Percentiles rank a stretch among this genome's conserved stretches.
phyloP scores from a whole-genome alignment of 2,329 filamentous ascomycete species.

The Aspergillus latus region DNA sequence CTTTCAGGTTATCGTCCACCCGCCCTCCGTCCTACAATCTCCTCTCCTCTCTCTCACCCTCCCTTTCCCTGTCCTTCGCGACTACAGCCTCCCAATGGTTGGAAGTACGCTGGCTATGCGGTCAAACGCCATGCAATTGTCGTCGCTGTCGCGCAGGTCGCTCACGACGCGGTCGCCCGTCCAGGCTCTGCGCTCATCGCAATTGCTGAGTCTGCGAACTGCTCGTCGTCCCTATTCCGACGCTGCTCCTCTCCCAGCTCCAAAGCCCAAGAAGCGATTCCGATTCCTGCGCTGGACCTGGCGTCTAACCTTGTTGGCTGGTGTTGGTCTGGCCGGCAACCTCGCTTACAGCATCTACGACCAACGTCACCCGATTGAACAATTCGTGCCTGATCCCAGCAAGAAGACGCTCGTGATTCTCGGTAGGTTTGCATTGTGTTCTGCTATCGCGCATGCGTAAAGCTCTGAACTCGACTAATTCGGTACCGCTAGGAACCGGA shows the following conservation, averaged over 20 bases:
- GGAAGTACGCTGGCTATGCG: slow-evolving; percentile 37
- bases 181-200: slow-evolving; percentile 28
- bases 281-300: slow-evolving; percentile 74
- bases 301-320: slow-evolving; percentile 76
- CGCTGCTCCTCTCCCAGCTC: slow-evolving; percentile 41
- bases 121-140: slow-evolving; percentile 34
- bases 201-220: slow-evolving; percentile 32
- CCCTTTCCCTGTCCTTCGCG: slow-evolving; percentile 21
- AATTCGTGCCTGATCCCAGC: slow-evolving; percentile 72
- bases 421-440: slow-evolving; percentile 56
- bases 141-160: slow-evolving; percentile 39
- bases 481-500: slow-evolving; percentile 69
- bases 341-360: slow-evolving; percentile 79
- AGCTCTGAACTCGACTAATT: neutral
- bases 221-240: slow-evolving; percentile 55
- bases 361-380: slow-evolving; percentile 76
- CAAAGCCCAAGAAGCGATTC: slow-evolving; percentile 61
- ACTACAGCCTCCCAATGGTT: slow-evolving; percentile 33
- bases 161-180: slow-evolving; percentile 29
- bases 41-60: slow-evolving; percentile 12
- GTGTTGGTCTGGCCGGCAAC: slow-evolving; percentile 68
- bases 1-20: neutral
- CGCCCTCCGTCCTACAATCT: slow-evolving; percentile 3
- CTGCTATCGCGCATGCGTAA: neutral
- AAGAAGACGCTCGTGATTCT: slow-evolving; percentile 98